Conservation (phyloP, 768 basidiomycete genomes). For the Imleria badia region DNA sequence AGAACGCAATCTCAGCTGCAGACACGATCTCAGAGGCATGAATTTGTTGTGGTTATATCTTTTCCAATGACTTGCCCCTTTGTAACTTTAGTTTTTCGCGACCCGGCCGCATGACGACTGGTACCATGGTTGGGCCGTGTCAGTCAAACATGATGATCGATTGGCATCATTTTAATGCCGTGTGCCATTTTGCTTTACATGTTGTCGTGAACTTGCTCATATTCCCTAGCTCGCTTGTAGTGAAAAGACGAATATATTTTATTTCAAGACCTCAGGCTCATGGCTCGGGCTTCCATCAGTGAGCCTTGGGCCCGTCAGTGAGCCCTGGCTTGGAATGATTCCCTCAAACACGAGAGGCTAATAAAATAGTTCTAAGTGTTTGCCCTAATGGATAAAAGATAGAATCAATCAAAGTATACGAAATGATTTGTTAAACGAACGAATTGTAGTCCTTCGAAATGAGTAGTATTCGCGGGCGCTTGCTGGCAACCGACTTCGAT, state of each 20-base stretch:
- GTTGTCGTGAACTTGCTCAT: conserved; percentile 27
- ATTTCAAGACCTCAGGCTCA: neutral
- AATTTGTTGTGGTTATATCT: conserved; percentile 10
- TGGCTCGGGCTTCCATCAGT: no score
- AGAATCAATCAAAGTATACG: no score
- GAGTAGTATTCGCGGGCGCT: no score
- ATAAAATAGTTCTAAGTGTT: no score
- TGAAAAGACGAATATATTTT: conserved; percentile 19
- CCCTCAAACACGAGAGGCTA: no score
- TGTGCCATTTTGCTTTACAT: conserved; percentile 32
- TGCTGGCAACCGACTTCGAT: no score
- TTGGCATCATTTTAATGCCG: conserved; percentile 21
- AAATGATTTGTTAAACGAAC: no score
- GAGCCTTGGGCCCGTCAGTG: no score
- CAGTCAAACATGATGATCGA: conserved; percentile 21
- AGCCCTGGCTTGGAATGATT: no score
- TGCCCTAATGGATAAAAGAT: no score
- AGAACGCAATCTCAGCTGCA: conserved; percentile 31
- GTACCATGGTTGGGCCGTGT: conserved; percentile 13
- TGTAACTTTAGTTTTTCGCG: conserved; percentile 17
- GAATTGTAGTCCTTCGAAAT: no score
- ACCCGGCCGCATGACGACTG: conserved; percentile 6
- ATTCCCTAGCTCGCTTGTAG: conserved; percentile 23
- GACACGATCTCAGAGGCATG: conserved; percentile 44
- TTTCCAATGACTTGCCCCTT: conserved; percentile 8